These are phyloP conservation scores for Thielaviopsis ethacetica DNA, from an alignment of 2,329 filamentous ascomycete species.

Conservation along the genomic window DNA sequence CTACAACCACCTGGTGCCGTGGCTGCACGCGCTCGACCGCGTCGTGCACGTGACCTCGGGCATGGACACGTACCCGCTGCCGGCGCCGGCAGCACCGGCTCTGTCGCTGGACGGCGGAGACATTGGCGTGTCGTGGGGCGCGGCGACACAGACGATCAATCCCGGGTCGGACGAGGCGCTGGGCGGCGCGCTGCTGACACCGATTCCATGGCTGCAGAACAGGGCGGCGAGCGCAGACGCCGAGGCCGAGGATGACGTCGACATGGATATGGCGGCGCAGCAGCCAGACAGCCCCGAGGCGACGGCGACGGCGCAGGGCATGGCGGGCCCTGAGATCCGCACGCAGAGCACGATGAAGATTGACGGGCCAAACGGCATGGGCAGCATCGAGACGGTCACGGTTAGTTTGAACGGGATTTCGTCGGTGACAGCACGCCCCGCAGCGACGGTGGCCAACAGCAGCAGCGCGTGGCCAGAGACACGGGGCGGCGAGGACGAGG, in stretches of 20 bases:
- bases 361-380: constrained; percentile 63
- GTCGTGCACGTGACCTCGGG: constrained; percentile 80
- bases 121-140: constrained; percentile 32
- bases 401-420: constrained; percentile 56
- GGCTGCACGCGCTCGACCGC: constrained; percentile 79
- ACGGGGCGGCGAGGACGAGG: too few species aligned
- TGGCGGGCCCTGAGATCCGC: constrained; percentile 34
- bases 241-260: constrained; percentile 15
- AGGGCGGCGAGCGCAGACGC: constrained; percentile 21
- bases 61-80: constrained; percentile 67
- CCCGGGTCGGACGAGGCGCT: constrained; percentile 77
- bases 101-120: constrained; percentile 45
- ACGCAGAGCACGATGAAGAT: constrained; percentile 68
- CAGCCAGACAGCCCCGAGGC: neutral
- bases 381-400: constrained; percentile 65
- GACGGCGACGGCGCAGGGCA: too few species aligned
- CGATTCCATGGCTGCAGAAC: constrained; percentile 66
- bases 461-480: too few species aligned
- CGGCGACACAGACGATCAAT: constrained; percentile 26
- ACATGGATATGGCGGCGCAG: constrained; percentile 5
- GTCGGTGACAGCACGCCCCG: constrained; percentile 23
- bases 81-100: constrained; percentile 40
- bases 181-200: constrained; percentile 79
- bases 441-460: constrained; percentile 5
- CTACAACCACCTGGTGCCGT: constrained; percentile 68